Evolutionary conservation across 495 filamentous ascomycete genomes (phyloP), one percentile per base, ranked within the genome.

Genomic region (Schizothecium vesticola): DNA sequence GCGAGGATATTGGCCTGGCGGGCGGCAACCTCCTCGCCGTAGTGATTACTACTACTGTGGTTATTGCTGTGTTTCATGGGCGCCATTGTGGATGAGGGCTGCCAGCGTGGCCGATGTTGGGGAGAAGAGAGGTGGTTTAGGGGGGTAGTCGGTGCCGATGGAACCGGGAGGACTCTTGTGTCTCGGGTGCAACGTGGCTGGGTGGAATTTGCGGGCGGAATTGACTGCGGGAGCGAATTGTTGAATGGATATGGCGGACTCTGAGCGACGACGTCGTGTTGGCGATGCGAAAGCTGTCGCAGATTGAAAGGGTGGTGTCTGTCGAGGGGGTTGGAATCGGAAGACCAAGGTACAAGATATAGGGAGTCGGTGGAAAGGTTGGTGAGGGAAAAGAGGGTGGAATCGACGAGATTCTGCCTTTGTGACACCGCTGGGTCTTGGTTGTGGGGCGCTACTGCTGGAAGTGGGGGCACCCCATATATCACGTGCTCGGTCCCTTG

Each of bases 1-100:
- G 93, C 93, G 78, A 92, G 87, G 77, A 93, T 86, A 75, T 88
- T 89, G 79, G 83, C 81, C 76, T 85, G 82, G 60, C 82, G 72
- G 77, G 73, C 81, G 78, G 85, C 81, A 74, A 78, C 83, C 79
- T 85, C 84, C 85, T 86, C 80, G 75, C 87, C 84, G 81, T 86
- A 33, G 59, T 60, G 87, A 87, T 81, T 89, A 88, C 84, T 91
- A 89, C 84, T 89, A 87, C 81, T 87, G 80, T 82, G 87, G 80
- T 81, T 86, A 82, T 80, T 86, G 75, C 84, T 84, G 79, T 85
- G 86, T 83, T 85, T 90, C 82, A 82, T 85, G 78, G 85, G 82
- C 79, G 85, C 82, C 85, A 87, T 87, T 73, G 65, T 69, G 79
- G 43, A 68, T 67, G 68, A 73, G 62, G 70, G 76, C 73, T 80